phyloP scores from a whole-genome alignment of 805 yeast genomes.

The Nakazawaea wyomingensis region DNA sequence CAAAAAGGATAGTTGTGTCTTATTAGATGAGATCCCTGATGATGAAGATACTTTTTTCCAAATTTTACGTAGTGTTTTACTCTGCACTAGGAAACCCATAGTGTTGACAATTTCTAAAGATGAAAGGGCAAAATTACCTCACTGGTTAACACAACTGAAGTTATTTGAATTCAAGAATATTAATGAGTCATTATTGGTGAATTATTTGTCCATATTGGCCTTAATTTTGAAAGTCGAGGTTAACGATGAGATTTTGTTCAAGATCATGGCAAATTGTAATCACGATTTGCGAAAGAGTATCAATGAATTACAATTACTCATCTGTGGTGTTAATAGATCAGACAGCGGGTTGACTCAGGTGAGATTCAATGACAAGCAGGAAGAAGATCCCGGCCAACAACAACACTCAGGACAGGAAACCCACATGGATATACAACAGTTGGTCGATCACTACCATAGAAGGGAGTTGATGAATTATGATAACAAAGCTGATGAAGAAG shows the following conservation, averaged over 20 bases:
- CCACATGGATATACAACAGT: too few species aligned
- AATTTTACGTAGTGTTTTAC: slow-evolving; percentile 1
- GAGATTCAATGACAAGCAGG: background rate
- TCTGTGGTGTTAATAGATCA: background rate
- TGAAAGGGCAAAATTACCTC: slow-evolving; percentile 5
- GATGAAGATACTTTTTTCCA: slow-evolving; percentile 12
- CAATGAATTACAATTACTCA: slow-evolving; percentile 9
- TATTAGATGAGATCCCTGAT: slow-evolving; percentile 12
- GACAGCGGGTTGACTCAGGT: background rate
- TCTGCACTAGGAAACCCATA: slow-evolving; percentile 11
- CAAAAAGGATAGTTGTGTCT: slow-evolving; percentile 11
- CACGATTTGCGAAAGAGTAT: slow-evolving; percentile 11
- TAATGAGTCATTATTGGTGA: background rate
- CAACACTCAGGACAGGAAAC: too few species aligned
- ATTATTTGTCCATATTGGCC: slow-evolving; percentile 3
- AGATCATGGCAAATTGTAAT: background rate
- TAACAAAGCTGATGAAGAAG: background rate
- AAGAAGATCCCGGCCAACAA: too few species aligned
- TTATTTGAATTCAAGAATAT: slow-evolving; percentile 6
- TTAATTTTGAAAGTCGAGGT: slow-evolving; percentile 2
- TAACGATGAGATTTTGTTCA: background rate
- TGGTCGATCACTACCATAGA: too few species aligned
- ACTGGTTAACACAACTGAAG: slow-evolving; percentile 7
- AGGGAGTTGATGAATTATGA: too few species aligned
- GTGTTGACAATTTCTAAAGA: slow-evolving; percentile 6